Percentiles rank a stretch among this genome's conserved stretches.
These are phyloP conservation scores for Cnidoscolus chayamansa DNA, from an alignment of 441 rosid species.

Conservation along the genomic window DNA sequence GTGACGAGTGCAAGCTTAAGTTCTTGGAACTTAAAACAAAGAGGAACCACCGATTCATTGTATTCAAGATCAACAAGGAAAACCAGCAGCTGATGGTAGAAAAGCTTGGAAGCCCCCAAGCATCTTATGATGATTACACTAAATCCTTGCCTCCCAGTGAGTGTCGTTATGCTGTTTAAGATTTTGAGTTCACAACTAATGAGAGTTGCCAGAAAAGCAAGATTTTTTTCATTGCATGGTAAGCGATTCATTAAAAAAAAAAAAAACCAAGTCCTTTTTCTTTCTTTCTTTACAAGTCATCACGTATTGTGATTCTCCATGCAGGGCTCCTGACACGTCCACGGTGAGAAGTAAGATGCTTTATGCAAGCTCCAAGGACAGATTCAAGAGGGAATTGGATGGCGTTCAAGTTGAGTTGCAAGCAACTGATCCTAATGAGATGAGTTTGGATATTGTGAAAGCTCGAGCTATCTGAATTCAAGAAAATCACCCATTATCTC, in stretches of 20 bases:
- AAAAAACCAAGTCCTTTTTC: no score
- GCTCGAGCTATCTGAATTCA: constrained; percentile 37
- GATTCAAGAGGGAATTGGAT: constrained; percentile 66
- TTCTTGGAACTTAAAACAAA: constrained; percentile 60
- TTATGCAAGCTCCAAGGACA: constrained; percentile 65
- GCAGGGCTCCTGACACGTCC: constrained; percentile 56
- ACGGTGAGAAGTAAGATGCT: constrained; percentile 67
- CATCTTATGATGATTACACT: constrained; percentile 50
- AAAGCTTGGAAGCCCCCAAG: constrained; percentile 42
- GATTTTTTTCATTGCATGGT: constrained; percentile 68
- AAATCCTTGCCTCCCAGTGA: constrained; percentile 46
- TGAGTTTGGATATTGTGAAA: constrained; percentile 60
- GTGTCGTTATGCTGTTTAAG: constrained; percentile 62
- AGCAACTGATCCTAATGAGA: constrained; percentile 68
- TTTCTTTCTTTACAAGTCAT: no score
- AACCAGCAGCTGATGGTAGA: constrained; percentile 58
- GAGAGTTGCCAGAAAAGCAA: constrained; percentile 70
- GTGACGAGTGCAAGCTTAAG: constrained; percentile 62
- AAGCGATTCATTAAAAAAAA: neutral
- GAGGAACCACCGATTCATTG: constrained; percentile 52
- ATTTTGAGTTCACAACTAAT: constrained; percentile 55
- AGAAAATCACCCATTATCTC: neutral
- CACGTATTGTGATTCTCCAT: neutral
- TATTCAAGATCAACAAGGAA: constrained; percentile 55
- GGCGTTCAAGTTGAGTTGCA: constrained; percentile 73